Percentiles rank a stretch among this genome's conserved stretches.
Conservation (phyloP, 75 land plant genomes). For the Pinus tabuliformis region DNA sequence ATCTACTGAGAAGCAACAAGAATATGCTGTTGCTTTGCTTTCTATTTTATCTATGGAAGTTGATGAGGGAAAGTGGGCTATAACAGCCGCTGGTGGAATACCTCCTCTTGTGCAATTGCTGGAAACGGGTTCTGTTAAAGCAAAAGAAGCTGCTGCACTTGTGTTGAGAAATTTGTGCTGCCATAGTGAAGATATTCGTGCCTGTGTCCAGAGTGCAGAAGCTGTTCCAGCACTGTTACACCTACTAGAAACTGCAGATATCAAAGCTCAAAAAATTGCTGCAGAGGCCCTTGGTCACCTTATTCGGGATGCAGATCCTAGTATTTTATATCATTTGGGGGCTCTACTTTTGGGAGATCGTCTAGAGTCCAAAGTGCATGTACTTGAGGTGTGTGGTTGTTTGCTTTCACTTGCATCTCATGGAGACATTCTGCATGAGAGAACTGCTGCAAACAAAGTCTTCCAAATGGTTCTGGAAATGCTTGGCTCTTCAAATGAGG, state of each 20-base stretch:
- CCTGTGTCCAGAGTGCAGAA: conserved; percentile 35
- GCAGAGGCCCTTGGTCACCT: conserved; percentile 40
- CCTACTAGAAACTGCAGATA: conserved; percentile 40
- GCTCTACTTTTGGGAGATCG: conserved; percentile 35
- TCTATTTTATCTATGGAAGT: conserved; percentile 41
- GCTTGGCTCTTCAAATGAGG: conserved; percentile 19
- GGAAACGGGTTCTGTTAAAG: conserved; percentile 45
- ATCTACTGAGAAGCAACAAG: conserved; percentile 43
- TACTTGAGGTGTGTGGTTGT: conserved; percentile 43
- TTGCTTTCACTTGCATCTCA: conserved; percentile 39
- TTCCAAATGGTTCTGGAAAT: conserved; percentile 25
- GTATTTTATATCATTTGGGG: conserved; percentile 37
- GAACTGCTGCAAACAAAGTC: conserved; percentile 41
- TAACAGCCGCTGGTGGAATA: conserved; percentile 65
- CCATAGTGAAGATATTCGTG: conserved; percentile 49
- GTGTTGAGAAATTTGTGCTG: conserved; percentile 44
- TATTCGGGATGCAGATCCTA: conserved; percentile 41
- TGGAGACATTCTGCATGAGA: conserved; percentile 32
- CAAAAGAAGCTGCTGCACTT: conserved; percentile 47
- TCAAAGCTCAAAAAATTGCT: conserved; percentile 44
- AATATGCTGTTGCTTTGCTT: conserved; percentile 44
- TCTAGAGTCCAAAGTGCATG: conserved; percentile 38
- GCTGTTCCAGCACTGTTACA: conserved; percentile 53
- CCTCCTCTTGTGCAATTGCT: conserved; percentile 53
- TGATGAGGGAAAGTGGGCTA: conserved; percentile 58